Evolutionary conservation across 495 filamentous ascomycete genomes (phyloP), one percentile per base, ranked within the genome.

Genomic region (Penicillium atrosanguineum): DNA sequence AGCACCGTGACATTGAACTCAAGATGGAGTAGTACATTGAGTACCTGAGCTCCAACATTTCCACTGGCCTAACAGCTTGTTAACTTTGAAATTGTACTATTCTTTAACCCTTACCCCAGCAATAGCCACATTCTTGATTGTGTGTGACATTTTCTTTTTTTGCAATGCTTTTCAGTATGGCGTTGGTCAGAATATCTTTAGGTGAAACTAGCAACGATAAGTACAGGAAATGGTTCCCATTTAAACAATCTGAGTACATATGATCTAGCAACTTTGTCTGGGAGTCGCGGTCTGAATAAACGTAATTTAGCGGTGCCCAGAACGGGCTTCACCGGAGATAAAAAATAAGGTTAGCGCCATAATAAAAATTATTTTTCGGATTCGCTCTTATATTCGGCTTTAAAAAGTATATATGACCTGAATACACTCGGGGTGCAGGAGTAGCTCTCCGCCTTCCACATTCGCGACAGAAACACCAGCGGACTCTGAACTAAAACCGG

Each of bases 1-100:
- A 63, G 50, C 34, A 63, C 50, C 4, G 61, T 63, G 1, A 63
- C 61, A 19, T 57, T 55, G 50, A 63, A 63, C 14, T 53, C n/a
- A 8, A 39, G 37, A 39, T 41, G 31, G 47, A 62, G 55, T 20
- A 62, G 49, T 38, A 57, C 57, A 40, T 48, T 31, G 37, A 56
- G 43, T 48, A 53, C 38, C 12, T 50, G 48, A 45, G 62, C 37
- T 50, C 53, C 55, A 38, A 58, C 48, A 52, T 52, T 55, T 40
- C 62, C 57, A 54, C 40, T 41, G 18, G 55, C 52, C 54, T 67
- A 38, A 46, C 18, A 51, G 44, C 18, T 48, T 45, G 36, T 60
- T 34, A 58, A 50, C 29, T 15, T 48, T 6, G 48, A 34, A 36
- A 53, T 44, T 40, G 25, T 40, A 43, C 15, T 7, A 18, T 36